phyloP scores from a whole-genome alignment of 306 rosid genomes.

The Cucumis cinereus region DNA sequence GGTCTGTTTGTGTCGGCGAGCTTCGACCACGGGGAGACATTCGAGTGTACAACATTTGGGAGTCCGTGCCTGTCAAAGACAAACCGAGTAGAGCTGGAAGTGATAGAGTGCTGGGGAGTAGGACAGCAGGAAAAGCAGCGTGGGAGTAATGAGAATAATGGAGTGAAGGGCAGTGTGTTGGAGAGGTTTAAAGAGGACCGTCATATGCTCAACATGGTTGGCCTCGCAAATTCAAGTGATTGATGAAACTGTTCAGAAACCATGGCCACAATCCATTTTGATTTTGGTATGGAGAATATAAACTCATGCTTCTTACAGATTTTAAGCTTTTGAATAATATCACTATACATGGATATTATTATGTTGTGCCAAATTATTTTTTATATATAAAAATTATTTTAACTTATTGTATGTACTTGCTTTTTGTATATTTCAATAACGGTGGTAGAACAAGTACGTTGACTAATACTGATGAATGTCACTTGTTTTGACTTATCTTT shows the following conservation, averaged over 20 bases:
- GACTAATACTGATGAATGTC: too few relatives aligned
- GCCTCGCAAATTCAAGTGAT: conserved; percentile 78
- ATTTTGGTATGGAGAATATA: not conserved
- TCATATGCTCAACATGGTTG: conserved; percentile 67
- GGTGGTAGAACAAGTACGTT: too few relatives aligned
- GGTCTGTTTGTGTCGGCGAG: conserved; percentile 66
- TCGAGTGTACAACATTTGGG: conserved; percentile 69
- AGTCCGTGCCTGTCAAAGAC: conserved; percentile 78
- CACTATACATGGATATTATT: not conserved
- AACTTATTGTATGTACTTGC: not conserved
- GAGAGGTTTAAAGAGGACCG: conserved; percentile 87
- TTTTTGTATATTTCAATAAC: too few relatives aligned
- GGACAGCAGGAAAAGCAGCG: conserved; percentile 29
- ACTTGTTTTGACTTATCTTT: too few relatives aligned
- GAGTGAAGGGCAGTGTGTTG: conserved; percentile 28
- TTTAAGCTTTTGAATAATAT: not conserved
- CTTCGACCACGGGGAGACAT: conserved; percentile 78
- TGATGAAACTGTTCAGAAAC: not conserved
- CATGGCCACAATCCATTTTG: not conserved
- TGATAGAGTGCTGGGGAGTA: conserved; percentile 92
- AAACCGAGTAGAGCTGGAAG: conserved; percentile 50
- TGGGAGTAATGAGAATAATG: conserved; percentile 5
- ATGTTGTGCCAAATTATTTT: not conserved
- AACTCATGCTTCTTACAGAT: not conserved
- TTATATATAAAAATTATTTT: too few relatives aligned